Base-by-base conservation (phyloP, 129 eudicot genomes). In the Deinandra increscens region DNA sequence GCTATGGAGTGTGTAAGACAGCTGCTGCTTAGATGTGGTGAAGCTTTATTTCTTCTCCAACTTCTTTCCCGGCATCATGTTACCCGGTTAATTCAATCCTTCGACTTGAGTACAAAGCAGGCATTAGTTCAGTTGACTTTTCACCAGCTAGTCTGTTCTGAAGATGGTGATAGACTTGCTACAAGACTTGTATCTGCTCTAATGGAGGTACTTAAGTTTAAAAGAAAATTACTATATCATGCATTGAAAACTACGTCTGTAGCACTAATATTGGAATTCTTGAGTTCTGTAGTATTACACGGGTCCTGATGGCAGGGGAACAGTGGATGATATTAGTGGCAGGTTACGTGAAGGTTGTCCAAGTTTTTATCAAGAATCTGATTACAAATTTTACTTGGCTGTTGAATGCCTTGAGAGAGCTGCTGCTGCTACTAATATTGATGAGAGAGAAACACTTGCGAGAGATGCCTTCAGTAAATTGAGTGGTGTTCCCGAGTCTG, bases 251-350 rank as follows among this genome's bases (percentile, higher is more conserved):
- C 9, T n/a, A n/a, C 29, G 29, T 2, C 37, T 44, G 1, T 73
- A 51, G 64, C 55, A 53, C 87, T 83, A 69, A 81, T 77, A 56
- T 56, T 42, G 33, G 14, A 26, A 53, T 70, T 19, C 19, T 79
- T 89, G 67, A 45, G 11, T 72, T 55, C 44, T 75, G 31, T 88
- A 94, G 99, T 87, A 85, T 76, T 94, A 94, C 80, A 94, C 97
- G 63, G 96, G 99, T 59, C 93, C 97, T 53, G 99, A 94, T 38
- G 97, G 99, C 43, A 87, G 97, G 91, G 99, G 97, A 70, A 94
- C 96, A 14, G 97, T 94, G 22, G 91, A 94, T 81, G 99, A 94
- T 73, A 87, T 89, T 33, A 94, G 99, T 73, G 89, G 86, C 5
- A 87, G 89, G 71, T 78, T 94, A 60, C 81, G 91, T 3, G 99